Base-by-base conservation (phyloP, 2,329 filamentous ascomycete genomes). In the Calonectria pteridis region DNA sequence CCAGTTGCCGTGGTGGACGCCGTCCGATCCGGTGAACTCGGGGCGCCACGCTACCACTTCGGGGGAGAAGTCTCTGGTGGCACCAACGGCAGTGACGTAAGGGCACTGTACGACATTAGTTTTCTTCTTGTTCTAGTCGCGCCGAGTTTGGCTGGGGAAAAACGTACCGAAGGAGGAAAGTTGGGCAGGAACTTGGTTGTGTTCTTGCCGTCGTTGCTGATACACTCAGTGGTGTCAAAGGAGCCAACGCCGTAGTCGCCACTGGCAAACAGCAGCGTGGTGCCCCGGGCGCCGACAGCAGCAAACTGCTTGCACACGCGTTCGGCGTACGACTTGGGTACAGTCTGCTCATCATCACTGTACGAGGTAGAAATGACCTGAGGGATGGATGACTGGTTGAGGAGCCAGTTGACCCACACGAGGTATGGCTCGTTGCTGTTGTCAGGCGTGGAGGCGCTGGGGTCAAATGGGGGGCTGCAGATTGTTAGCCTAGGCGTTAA, bases 161-260 rank as follows among this genome's bases (percentile, higher is more conserved):
- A 62, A 62, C 55, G 1, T 40, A 40, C 55, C 13, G 55, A 40
- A 10, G 55, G 33, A 6, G 55, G 55, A 18, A 62, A 62, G n/a
- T 40, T 62, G 55, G 55, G 55, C 33, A 62, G 16, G 13, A 62
- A 62, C n/a, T 37, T 62, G 33, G 55, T 62, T 18, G 33, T 62
- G 14, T 62, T 43, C 35, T 62, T 62, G 55, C 55, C 55, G 26
- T 62, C 55, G 10, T 62, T 62, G 55, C 55, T 62, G 14, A 62
- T 62, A 7, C 55, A 62, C 55, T 62, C 55, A 7, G 55, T 20
- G 5, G 35, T 13, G 26, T 62, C 55, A 40, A 62, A 62, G 14
- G 55, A 62, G 13, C 55, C 55, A 16, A 62, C 55, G 10, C 55
- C 55, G 29, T 62, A 26, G 6, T 62, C 55, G 3, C 55, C 55